Conservation (phyloP, 2,329 filamentous ascomycete genomes). For the Helminthosporium solani region DNA sequence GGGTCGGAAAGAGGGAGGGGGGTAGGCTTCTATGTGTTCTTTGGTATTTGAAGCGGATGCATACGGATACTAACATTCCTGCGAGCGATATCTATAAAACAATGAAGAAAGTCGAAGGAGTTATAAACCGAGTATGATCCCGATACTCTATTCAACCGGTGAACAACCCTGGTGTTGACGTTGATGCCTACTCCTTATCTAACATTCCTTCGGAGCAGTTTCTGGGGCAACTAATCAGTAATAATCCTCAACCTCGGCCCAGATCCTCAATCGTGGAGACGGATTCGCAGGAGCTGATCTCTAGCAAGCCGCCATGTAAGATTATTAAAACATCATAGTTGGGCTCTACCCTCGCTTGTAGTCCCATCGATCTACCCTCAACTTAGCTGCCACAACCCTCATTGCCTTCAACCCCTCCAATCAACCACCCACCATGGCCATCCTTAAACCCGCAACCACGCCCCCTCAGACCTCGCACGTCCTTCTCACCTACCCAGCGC, state of each 20-base stretch:
- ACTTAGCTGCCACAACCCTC: neutral
- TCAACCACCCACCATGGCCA: conserved; percentile 21
- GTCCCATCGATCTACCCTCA: neutral
- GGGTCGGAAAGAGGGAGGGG: too few species aligned
- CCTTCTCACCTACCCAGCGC: conserved; percentile 49
- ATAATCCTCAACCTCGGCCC: conserved; percentile 8
- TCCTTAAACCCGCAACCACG: conserved; percentile 27
- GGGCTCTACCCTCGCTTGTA: neutral
- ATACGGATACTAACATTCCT: too few species aligned
- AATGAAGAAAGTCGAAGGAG: too few species aligned
- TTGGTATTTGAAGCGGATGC: too few species aligned
- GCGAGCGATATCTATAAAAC: too few species aligned
- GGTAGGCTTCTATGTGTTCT: too few species aligned
- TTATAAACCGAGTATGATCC: neutral
- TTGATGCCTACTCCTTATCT: neutral
- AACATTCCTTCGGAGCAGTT: conserved; percentile 3
- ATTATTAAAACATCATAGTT: neutral
- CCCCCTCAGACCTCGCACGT: conserved; percentile 38
- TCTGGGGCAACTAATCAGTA: neutral
- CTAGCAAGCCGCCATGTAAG: neutral
- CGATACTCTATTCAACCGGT: neutral
- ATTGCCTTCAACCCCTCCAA: neutral
- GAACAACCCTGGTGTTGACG: neutral
- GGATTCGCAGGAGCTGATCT: neutral
- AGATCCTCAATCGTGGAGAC: neutral